These are phyloP conservation scores for Salvia splendens DNA, from an alignment of 257 asterid species.

Conservation along the genomic window DNA sequence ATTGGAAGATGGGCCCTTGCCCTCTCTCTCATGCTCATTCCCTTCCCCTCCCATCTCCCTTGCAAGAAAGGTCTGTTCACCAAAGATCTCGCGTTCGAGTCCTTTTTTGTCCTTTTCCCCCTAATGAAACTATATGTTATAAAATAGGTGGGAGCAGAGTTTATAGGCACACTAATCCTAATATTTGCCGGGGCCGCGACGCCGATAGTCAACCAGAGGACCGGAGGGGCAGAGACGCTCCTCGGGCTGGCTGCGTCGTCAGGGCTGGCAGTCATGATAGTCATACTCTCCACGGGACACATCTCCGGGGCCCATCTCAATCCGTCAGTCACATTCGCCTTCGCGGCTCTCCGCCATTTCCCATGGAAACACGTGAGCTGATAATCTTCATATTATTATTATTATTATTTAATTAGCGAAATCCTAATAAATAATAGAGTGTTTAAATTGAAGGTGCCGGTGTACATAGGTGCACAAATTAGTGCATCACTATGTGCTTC, in stretches of 20 bases:
- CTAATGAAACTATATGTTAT: no score
- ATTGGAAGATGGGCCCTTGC: conserved; percentile 65
- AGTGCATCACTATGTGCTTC: conserved; percentile 69
- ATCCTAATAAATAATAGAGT: no score
- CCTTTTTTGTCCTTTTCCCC: no score
- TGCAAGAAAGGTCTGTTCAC: conserved; percentile 56
- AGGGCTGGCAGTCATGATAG: conserved; percentile 90
- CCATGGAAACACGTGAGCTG: conserved; percentile 77
- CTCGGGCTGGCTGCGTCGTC: conserved; percentile 68
- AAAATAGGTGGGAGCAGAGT: conserved; percentile 88
- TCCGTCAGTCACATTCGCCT: conserved; percentile 81
- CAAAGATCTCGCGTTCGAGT: no score
- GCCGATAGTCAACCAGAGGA: conserved; percentile 76
- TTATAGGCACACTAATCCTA: conserved; percentile 73
- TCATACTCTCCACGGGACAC: conserved; percentile 89
- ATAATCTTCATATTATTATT: no score
- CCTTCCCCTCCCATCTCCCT: conserved; percentile 76
- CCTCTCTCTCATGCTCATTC: conserved; percentile 60
- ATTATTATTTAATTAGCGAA: no score
- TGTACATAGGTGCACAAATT: conserved; percentile 75
- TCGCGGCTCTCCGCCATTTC: conserved; percentile 85
- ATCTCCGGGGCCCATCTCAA: conserved; percentile 96
- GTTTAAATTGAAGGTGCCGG: conserved; percentile 52
- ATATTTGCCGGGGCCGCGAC: conserved; percentile 76
- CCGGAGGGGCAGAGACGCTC: conserved; percentile 69